A percentile compares a stretch with the other conserved stretches of the same genome.
These are phyloP conservation scores for Podospora pseudopauciseta DNA, from an alignment of 495 filamentous ascomycete genomes.

Conservation along the genomic window DNA sequence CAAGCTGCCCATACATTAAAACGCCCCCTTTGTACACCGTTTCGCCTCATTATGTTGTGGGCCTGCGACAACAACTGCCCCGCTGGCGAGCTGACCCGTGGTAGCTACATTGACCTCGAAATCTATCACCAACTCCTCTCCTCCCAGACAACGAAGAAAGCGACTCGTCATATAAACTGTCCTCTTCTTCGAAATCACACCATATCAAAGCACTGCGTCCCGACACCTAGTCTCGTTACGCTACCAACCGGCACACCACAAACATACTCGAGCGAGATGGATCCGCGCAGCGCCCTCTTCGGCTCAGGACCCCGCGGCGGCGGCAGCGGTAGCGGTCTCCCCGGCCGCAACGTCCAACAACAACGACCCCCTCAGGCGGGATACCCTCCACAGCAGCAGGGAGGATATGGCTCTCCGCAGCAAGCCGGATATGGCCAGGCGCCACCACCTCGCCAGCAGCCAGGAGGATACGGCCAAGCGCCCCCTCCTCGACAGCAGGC, in stretches of 20 bases:
- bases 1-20: background rate
- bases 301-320: conserved; percentile 28
- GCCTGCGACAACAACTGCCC: background rate
- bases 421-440: background rate
- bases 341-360: conserved; percentile 30
- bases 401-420: background rate
- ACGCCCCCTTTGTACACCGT: background rate
- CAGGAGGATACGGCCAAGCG: conserved; percentile 19
- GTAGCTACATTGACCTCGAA: background rate
- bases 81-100: background rate
- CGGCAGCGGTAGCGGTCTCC: conserved; percentile 25
- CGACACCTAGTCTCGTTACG: background rate
- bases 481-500: conserved; percentile 6
- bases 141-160: background rate
- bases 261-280: conserved; percentile 26
- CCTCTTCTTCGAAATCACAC: background rate
- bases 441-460: background rate
- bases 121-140: background rate
- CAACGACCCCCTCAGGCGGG: conserved; percentile 12
- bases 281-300: conserved; percentile 42
- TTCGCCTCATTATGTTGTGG: background rate
- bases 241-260: background rate
- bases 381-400: background rate
- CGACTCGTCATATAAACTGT: background rate
- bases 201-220: background rate